Percentiles rank a stretch among this genome's conserved stretches.
phyloP scores from a whole-genome alignment of 2,329 filamentous ascomycete species.

The Septoria linicola region DNA sequence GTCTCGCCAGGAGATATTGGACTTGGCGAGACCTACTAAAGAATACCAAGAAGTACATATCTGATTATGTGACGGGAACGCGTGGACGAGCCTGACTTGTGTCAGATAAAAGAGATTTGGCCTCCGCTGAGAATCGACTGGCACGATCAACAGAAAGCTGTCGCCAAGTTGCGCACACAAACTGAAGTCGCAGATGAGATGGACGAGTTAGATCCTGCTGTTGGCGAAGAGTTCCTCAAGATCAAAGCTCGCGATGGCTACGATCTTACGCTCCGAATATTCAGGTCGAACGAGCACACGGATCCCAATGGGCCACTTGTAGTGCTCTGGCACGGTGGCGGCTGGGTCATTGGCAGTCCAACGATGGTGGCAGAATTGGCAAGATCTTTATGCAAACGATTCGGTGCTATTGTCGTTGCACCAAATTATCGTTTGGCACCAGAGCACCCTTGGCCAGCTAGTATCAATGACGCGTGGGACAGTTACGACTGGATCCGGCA shows the following conservation, averaged over 20 bases:
- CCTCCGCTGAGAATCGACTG: constrained; percentile 22
- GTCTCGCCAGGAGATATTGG: constrained; percentile 20
- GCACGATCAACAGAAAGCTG: constrained; percentile 10
- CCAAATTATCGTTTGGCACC: constrained; percentile 45
- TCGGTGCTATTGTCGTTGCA: constrained; percentile 17
- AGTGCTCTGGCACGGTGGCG: constrained; percentile 30
- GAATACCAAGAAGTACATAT: constrained; percentile 21
- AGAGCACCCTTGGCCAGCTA: constrained; percentile 46
- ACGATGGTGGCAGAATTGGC: constrained; percentile 21
- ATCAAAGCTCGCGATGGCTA: constrained; percentile 18
- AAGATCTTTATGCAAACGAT: constrained; percentile 16
- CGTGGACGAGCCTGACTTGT: not conserved
- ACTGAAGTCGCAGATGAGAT: constrained; percentile 22
- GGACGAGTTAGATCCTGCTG: constrained; percentile 20
- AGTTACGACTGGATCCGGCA: constrained; percentile 45
- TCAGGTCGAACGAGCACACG: constrained; percentile 2
- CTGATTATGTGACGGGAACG: not conserved
- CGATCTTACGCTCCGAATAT: constrained; percentile 17
- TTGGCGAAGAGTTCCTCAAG: constrained; percentile 9
- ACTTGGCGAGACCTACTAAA: constrained; percentile 20
- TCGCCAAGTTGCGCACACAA: constrained; percentile 17
- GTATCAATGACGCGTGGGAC: constrained; percentile 47
- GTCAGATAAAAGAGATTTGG: constrained; percentile 21
- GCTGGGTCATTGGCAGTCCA: constrained; percentile 23
- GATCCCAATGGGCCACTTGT: constrained; percentile 20